Evolutionary conservation across 768 basidiomycete species (phyloP).

Genomic region (Boletus edulis): DNA sequence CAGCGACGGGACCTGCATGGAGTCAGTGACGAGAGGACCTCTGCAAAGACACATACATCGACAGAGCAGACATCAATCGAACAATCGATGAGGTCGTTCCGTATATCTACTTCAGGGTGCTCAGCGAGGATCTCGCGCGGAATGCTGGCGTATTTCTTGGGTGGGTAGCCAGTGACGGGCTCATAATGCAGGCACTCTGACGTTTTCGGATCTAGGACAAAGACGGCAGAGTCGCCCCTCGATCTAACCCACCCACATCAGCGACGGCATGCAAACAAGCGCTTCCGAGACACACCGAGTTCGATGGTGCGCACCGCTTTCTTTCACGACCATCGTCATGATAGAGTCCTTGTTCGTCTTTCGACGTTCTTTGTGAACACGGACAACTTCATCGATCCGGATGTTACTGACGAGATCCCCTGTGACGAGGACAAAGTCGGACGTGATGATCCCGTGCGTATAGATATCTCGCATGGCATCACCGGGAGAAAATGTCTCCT

Average conservation of each 20-base stretch:
- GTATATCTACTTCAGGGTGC: constrained; percentile 81
- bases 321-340: constrained; percentile 94
- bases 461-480: constrained; percentile 95
- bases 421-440: constrained; percentile 88
- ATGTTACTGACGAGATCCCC: constrained; percentile 94
- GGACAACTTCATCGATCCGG: constrained; percentile 84
- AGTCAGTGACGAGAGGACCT: not conserved
- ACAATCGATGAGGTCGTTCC: constrained; percentile 86
- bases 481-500: constrained; percentile 84
- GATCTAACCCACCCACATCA: constrained; percentile 43
- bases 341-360: constrained; percentile 89
- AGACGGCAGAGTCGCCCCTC: constrained; percentile 70
- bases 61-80: constrained; percentile 93
- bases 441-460: constrained; percentile 83
- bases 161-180: constrained; percentile 67
- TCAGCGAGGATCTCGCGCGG: constrained; percentile 74
- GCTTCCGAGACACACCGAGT: constrained; percentile 53
- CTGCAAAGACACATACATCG: constrained; percentile 53
- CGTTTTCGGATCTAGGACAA: constrained; percentile 72
- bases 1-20: constrained; percentile 77
- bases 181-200: constrained; percentile 87
- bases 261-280: not conserved
- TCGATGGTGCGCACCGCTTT: constrained; percentile 66
- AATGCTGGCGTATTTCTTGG: constrained; percentile 55
- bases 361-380: constrained; percentile 83